Conservation (phyloP, 331 rosid species). For the Telfairia occidentalis region DNA sequence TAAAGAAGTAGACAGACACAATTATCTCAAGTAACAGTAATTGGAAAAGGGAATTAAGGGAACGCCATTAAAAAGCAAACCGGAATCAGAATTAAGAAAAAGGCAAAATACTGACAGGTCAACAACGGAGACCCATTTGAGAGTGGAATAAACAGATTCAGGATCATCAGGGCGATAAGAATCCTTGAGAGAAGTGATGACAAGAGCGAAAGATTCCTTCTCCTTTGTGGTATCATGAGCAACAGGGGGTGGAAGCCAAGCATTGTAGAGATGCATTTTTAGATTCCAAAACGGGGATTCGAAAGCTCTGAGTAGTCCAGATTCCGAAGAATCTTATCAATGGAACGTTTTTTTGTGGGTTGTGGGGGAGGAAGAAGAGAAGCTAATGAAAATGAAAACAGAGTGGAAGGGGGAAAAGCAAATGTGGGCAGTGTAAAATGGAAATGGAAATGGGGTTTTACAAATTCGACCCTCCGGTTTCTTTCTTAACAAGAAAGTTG, state of each 20-base stretch:
- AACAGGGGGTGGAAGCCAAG: constrained; percentile 95
- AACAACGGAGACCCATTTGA: constrained; percentile 78
- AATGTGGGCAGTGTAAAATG: background rate
- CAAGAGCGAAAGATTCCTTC: constrained; percentile 59
- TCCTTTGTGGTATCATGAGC: constrained; percentile 54
- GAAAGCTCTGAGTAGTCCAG: background rate
- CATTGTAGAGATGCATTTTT: constrained; percentile 91
- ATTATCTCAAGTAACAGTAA: background rate
- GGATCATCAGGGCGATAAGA: constrained; percentile 59
- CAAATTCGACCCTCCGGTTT: background rate
- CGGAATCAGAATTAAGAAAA: background rate
- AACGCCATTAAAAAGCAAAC: constrained; percentile 7
- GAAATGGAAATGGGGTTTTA: background rate
- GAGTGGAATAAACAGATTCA: constrained; percentile 75
- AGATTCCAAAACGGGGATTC: background rate
- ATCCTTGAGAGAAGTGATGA: constrained; percentile 39
- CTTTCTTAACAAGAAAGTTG: constrained; percentile 24
- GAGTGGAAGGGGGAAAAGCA: background rate
- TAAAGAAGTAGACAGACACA: background rate
- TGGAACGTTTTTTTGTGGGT: background rate
- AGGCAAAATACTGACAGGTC: constrained; percentile 60
- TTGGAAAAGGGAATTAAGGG: background rate
- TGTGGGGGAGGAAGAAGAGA: background rate
- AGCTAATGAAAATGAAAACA: constrained; percentile 4
- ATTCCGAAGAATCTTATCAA: background rate